Base-by-base conservation (phyloP, 139 green algal genomes). In the Volvox reticuliferus region DNA sequence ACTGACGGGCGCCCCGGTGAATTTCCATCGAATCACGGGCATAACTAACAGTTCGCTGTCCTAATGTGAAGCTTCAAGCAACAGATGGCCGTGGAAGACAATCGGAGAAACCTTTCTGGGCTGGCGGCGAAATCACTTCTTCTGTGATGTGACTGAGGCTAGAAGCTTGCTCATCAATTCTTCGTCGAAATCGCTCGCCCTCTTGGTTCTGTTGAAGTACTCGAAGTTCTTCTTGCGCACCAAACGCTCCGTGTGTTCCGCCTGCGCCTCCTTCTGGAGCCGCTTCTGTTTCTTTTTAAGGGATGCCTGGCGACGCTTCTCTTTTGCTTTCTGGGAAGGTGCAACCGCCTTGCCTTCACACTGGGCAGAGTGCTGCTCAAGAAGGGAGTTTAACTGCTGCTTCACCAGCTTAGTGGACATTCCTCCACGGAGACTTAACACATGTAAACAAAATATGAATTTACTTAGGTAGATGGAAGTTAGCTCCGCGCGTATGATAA, bases 361-460 rank as follows among this genome's bases (percentile, higher is more conserved):
- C 14, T 37, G 16, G 14, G 73, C 33, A 44, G 14, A 16, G 0
- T 76, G 30, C 84, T 89, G 84, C 5, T 69, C 67, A n/a, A 93
- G 65, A 1, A 96, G 68, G 2, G 90, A 78, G n/a, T 81, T 88
- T 0, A 96, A 81, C 81, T 94, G 93, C 62, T 92, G 71, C 65
- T 93, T 93, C 0, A 96, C 79, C 0, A 94, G 63, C 44, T 93
- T 92, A 20, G 79, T 91, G n/a, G 91, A 94, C 94, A 96, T 96
- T 87, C 20, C 81, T 86, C 0, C 50, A 86, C 79, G 20, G 12
- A 73, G 24, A 28, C 65, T 73, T 26, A 73, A 73, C 24, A 73
- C 65, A 73, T 73, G 12, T 73, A 73, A 30, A 12, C 3, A 73
- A 73, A 9, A 9, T 26, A 73, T 73, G 24, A 24, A 5, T 5